phyloP scores from a whole-genome alignment of 208 protist species.

The Novymonas esmeraldas region DNA sequence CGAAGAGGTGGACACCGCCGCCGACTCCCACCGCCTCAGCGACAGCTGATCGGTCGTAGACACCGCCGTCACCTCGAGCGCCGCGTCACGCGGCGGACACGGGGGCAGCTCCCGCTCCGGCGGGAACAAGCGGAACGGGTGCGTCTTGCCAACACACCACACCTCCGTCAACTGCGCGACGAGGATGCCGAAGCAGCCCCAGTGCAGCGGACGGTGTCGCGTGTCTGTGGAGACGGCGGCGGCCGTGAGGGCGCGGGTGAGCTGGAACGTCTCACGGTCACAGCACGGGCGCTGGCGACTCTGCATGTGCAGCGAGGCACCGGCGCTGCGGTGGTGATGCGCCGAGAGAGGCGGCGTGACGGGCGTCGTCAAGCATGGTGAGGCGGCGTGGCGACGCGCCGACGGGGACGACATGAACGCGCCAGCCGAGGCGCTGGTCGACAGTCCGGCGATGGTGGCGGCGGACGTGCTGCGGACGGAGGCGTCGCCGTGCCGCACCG shows the following conservation, averaged over 20 bases:
- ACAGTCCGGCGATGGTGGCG: neutral
- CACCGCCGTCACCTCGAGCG: constrained; percentile 13
- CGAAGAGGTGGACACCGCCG: neutral
- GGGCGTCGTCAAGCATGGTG: neutral
- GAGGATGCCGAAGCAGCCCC: constrained; percentile 33
- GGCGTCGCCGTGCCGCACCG: constrained; percentile 29
- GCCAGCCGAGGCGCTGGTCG: neutral
- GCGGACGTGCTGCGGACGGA: constrained; percentile 11
- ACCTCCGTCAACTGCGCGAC: constrained; percentile 29
- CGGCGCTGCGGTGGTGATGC: neutral
- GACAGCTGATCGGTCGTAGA: constrained; percentile 22
- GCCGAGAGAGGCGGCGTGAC: neutral
- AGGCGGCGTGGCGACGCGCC: neutral
- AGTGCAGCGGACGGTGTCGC: constrained; percentile 19
- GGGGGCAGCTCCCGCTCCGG: neutral
- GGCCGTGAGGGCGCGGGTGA: constrained; percentile 27
- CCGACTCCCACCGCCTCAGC: constrained; percentile 15
- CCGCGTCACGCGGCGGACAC: neutral
- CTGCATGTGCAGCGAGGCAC: neutral
- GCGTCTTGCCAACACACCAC: constrained; percentile 31
- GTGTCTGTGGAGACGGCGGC: constrained; percentile 15
- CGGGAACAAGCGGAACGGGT: constrained; percentile 30
- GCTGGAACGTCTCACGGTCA: constrained; percentile 22
- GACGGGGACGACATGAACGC: neutral
- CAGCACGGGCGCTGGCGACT: neutral